Base-by-base conservation (phyloP, 2,329 filamentous ascomycete species). In the Orbilia brochopaga region DNA sequence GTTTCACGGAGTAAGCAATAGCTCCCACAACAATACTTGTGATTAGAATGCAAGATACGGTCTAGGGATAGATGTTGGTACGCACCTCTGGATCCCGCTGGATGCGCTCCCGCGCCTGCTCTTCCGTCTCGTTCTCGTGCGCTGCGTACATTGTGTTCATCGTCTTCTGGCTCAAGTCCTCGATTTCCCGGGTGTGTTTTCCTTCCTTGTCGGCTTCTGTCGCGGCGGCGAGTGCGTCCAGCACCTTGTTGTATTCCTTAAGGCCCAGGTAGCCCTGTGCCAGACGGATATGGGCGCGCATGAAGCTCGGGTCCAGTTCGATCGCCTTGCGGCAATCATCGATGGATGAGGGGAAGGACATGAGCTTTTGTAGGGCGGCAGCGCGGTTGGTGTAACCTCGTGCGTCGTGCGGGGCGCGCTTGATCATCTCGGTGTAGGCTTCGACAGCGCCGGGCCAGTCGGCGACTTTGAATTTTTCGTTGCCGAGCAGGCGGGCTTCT, bases 301-400 rank as follows among this genome's bases (percentile, higher is more conserved):
- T 93, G 81, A 99, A 99, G 78, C 88, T 89, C 66, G 90, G 85
- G 77, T 99, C 94, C 77, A 88, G 90, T 85, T 91, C 90, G 82
- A 96, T 95, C 50, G 94, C 94, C 75, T 86, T 83, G 80, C 96
- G 88, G 80, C 94, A 97, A 82, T 99, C 95, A 54, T 92, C 87
- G 42, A 99, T 87, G 0, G 94, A 95, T 75, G 89, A 90, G 5
- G 94, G 94, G 84, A 99, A 96, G 76, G 92, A 90, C 77, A 99
- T 90, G 48, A 99, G 85, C 84, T 99, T 99, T 82, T 97, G 90
- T 78, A 97, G 91, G 51, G 94, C 95, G 2, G 94, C 94, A 5
- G 94, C 94, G 76, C 94, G 92, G 85, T 99, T 99, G 79, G 90
- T 95, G 85, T 94, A 99, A 48, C 94, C 93, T 76, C 95, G 88